Conservation (phyloP, 192 early-diverging fungal genomes). For the Rhizophagus sp. region DNA sequence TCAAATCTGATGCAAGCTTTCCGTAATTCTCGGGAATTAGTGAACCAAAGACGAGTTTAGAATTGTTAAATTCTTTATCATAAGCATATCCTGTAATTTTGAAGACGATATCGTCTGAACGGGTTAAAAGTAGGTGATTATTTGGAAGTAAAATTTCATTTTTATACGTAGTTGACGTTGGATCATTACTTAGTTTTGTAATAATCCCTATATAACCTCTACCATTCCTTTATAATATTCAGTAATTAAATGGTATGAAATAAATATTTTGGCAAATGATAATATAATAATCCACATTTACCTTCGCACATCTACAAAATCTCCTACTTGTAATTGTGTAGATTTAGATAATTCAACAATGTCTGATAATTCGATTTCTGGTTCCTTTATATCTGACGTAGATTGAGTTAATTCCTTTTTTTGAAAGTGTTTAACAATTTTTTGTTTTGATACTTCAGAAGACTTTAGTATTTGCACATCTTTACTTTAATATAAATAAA, state of each 20-base stretch:
- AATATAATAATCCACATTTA: background rate
- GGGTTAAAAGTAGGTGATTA: slow-evolving; percentile 1
- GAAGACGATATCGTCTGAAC: slow-evolving; percentile 50
- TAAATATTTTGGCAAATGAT: background rate
- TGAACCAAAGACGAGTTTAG: slow-evolving; percentile 22
- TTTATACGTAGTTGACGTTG: background rate
- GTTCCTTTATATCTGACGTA: background rate
- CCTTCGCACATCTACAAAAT: background rate
- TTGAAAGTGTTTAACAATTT: background rate
- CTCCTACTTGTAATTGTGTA: background rate
- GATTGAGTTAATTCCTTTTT: background rate
- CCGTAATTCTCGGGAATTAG: slow-evolving; percentile 9
- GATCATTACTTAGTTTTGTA: background rate
- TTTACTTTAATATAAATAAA: background rate
- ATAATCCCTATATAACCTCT: background rate
- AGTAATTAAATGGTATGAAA: background rate
- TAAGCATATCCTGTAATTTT: slow-evolving; percentile 40
- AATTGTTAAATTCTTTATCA: slow-evolving; percentile 14
- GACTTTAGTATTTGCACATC: background rate
- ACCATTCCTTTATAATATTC: background rate
- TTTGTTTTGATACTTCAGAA: background rate
- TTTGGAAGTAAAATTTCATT: background rate
- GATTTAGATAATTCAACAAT: background rate
- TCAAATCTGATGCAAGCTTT: slow-evolving; percentile 34
- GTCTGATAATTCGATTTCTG: background rate